Conservation (phyloP, 208 protist genomes). For the Herpetomonas samuelpessoai region DNA sequence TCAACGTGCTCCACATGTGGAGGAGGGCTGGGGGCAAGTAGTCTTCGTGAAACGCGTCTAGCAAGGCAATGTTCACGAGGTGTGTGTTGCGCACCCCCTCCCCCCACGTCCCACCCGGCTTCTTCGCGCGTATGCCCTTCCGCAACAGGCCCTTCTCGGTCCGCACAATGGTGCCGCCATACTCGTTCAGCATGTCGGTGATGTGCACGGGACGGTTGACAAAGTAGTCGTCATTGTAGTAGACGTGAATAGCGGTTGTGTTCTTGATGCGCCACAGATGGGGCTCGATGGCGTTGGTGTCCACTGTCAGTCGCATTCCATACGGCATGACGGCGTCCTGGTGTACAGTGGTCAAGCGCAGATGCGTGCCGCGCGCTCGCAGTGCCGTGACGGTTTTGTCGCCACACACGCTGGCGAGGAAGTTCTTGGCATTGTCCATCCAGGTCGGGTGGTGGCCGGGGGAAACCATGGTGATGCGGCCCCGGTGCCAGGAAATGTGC, state of each 20-base stretch:
- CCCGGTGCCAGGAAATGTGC: conserved; percentile 91
- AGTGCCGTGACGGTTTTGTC: conserved; percentile 16
- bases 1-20: conserved; percentile 4
- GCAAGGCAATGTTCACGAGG: conserved; percentile 34
- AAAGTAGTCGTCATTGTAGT: conserved; percentile 81
- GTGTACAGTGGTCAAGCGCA: conserved; percentile 60
- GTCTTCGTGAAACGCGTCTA: conserved; percentile 34
- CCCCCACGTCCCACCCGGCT: conserved; percentile 15
- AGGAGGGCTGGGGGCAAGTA: conserved; percentile 16
- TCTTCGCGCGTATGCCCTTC: conserved; percentile 2
- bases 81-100: conserved; percentile 36
- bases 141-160: conserved; percentile 25
- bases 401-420: conserved; percentile 34
- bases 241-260: conserved; percentile 50
- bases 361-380: conserved; percentile 27
- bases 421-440: conserved; percentile 72
- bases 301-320: conserved; percentile 43
- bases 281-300: conserved; percentile 57
- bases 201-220: conserved; percentile 54
- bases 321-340: conserved; percentile 64
- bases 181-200: conserved; percentile 54
- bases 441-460: conserved; percentile 93
- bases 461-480: conserved; percentile 93
- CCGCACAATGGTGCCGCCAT: conserved; percentile 59
- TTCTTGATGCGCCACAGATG: conserved; percentile 56